These are phyloP conservation scores for Dorcoceras hygrometricum DNA, from an alignment of 257 asterid genomes.

Conservation along the genomic window DNA sequence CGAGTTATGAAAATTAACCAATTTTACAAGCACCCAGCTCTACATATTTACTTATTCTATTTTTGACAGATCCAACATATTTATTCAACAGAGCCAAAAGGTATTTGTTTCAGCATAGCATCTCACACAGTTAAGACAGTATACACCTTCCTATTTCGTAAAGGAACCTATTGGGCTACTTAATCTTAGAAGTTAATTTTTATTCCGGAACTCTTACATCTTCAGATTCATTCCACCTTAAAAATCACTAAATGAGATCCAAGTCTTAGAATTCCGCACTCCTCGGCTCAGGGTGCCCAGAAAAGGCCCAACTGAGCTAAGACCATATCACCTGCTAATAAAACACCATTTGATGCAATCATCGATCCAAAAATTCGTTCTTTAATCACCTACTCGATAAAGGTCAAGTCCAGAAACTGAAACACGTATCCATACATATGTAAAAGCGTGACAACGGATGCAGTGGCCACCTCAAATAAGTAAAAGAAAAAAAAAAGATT, in stretches of 20 bases:
- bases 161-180: too few species aligned
- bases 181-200: neutral
- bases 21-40: too few species aligned
- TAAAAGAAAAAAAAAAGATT: neutral
- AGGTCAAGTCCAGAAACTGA: neutral
- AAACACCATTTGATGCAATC: neutral
- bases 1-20: too few species aligned
- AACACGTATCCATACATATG: neutral
- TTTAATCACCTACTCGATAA: neutral
- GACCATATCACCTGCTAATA: neutral
- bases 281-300: neutral
- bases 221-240: too few species aligned
- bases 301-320: neutral
- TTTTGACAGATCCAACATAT: too few species aligned
- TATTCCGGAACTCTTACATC: too few species aligned
- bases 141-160: too few species aligned
- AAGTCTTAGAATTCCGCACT: neutral
- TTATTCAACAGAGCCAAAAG: too few species aligned
- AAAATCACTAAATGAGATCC: too few species aligned
- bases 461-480: neutral
- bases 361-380: neutral
- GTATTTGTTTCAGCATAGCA: too few species aligned
- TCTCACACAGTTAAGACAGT: too few species aligned
- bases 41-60: too few species aligned
- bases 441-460: neutral